phyloP scores from a whole-genome alignment of 495 filamentous ascomycete genomes.

The Tetracladium setigerum region DNA sequence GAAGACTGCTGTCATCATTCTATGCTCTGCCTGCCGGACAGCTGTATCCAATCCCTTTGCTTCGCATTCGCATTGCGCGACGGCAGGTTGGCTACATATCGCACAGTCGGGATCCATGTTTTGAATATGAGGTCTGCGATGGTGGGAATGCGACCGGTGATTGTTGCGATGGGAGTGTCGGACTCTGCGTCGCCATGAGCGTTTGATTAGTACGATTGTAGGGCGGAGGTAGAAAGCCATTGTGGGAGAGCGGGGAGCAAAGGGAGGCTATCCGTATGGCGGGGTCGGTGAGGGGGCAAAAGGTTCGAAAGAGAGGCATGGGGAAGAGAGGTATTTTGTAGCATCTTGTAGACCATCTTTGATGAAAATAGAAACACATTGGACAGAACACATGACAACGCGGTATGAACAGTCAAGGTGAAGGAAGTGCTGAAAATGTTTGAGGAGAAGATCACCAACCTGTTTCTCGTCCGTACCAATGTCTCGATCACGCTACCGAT shows the following conservation, averaged over 20 bases:
- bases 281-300: constrained; percentile 9
- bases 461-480: constrained; percentile 28
- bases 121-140: no score
- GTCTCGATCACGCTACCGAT: constrained; percentile 25
- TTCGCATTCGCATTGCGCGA: constrained; percentile 60
- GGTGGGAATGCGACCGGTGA: no score
- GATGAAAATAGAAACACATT: constrained; percentile 1
- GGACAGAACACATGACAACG: constrained; percentile 14
- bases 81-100: constrained; percentile 57
- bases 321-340: constrained; percentile 16
- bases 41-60: constrained; percentile 58
- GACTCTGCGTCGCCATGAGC: no score
- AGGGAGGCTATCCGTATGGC: constrained; percentile 18
- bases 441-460: constrained; percentile 32
- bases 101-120: constrained; percentile 61
- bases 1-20: constrained; percentile 55
- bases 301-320: constrained; percentile 10
- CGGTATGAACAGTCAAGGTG: constrained; percentile 18
- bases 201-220: no score
- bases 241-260: constrained; percentile 14
- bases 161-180: no score
- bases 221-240: not conserved
- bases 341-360: no score
- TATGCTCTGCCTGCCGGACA: constrained; percentile 55
- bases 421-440: constrained; percentile 21